phyloP scores from a whole-genome alignment of 2,329 filamentous ascomycete species.

The Fusarium buxicola region DNA sequence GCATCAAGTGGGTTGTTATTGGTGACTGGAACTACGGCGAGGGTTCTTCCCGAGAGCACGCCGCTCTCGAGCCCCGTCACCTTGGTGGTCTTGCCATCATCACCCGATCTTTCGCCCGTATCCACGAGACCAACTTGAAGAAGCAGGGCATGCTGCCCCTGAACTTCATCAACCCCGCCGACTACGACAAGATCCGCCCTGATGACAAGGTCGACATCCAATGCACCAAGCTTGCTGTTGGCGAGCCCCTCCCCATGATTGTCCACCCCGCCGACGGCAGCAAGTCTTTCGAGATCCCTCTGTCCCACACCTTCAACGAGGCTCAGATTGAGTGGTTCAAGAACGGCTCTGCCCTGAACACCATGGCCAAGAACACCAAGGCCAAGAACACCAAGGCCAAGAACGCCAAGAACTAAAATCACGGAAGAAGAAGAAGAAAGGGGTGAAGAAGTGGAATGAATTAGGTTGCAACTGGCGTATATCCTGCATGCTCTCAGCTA shows the following conservation, averaged over 20 bases:
- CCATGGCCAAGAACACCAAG: conserved; percentile 83
- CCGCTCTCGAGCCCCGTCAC: conserved; percentile 96
- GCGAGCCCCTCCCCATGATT: conserved; percentile 90
- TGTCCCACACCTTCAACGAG: conserved; percentile 98
- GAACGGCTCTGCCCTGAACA: conserved; percentile 97
- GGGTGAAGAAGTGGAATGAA: conserved; percentile 38
- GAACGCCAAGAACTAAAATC: conserved; percentile 54
- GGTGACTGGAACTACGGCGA: conserved; percentile 99
- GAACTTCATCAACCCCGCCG: conserved; percentile 92
- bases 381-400: conserved; percentile 99
- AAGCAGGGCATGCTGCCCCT: conserved; percentile 99
- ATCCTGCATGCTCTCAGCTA: conserved; percentile 45
- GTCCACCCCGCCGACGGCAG: conserved; percentile 90
- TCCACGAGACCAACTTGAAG: conserved; percentile 99
- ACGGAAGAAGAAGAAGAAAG: conserved; percentile 22
- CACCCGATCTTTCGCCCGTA: conserved; percentile 95
- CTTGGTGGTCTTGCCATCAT: conserved; percentile 98
- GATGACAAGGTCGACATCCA: conserved; percentile 91
- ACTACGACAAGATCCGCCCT: conserved; percentile 97
- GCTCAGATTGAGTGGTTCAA: conserved; percentile 99
- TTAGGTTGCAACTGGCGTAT: conserved; percentile 44
- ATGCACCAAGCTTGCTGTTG: conserved; percentile 89
- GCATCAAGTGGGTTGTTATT: conserved; percentile 95
- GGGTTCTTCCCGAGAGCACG: conserved; percentile 97
- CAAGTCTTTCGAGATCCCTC: conserved; percentile 80